phyloP scores from a whole-genome alignment of 805 yeast genomes.

The Lachancea mirantina region DNA sequence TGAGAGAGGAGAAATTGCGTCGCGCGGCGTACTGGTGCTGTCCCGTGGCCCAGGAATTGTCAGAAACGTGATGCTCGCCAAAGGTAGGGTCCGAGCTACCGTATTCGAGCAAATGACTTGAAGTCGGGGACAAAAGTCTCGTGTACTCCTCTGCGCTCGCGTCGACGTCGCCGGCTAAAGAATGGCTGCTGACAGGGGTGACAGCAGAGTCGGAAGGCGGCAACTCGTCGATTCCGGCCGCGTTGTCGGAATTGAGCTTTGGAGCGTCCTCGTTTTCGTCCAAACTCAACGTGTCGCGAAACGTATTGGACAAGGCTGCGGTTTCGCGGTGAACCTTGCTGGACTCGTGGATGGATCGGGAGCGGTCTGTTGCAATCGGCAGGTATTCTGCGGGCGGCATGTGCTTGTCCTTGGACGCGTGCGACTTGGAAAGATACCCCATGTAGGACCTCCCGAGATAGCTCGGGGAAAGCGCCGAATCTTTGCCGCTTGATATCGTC shows the following conservation, averaged over 20 bases:
- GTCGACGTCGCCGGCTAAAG: no score
- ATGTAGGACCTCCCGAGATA: constrained; percentile 29
- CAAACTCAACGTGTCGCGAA: constrained; percentile 12
- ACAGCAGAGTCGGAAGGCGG: not conserved
- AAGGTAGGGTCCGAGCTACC: no score
- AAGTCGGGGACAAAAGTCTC: no score
- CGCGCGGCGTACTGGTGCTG: no score
- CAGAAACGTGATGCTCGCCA: no score
- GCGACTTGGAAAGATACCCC: constrained; percentile 20
- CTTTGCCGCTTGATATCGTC: no score
- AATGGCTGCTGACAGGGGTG: constrained; percentile 3
- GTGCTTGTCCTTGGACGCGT: constrained; percentile 6
- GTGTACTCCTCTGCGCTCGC: no score
- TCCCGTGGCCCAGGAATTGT: no score
- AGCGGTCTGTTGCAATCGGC: constrained; percentile 4
- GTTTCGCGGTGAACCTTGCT: constrained; percentile 28
- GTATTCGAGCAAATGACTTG: no score
- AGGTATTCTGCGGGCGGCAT: constrained; percentile 2
- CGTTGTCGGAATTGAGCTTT: not conserved
- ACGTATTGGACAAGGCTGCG: constrained; percentile 27
- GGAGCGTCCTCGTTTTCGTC: constrained; percentile 2
- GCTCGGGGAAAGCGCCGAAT: constrained; percentile 4
- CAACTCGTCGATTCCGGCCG: not conserved
- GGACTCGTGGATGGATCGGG: constrained; percentile 22
- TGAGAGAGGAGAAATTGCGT: no score